phyloP scores from a whole-genome alignment of 2,329 filamentous ascomycete species.

The Penicillium palitans region DNA sequence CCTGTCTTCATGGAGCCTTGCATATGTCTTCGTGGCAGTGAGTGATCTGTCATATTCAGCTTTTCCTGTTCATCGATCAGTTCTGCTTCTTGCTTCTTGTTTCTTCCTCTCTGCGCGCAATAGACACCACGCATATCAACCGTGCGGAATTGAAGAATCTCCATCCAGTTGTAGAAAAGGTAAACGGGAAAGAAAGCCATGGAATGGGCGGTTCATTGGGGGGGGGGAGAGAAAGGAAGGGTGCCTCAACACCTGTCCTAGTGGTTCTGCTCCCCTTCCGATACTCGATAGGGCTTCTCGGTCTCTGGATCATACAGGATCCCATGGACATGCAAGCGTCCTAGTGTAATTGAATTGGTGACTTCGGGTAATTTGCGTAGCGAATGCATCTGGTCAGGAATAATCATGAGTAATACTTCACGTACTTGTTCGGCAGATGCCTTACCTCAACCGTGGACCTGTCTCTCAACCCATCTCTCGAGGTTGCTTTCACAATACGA shows the following conservation, averaged over 20 bases:
- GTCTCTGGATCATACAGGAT: slow-evolving; percentile 19
- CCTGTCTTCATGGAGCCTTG: not conserved
- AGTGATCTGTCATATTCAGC: not conserved
- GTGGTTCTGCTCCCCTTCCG: not conserved
- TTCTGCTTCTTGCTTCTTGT: not conserved
- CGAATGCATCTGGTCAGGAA: no score
- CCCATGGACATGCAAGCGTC: slow-evolving; percentile 17
- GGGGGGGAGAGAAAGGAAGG: not conserved
- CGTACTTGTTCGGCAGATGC: no score
- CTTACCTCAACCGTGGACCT: no score
- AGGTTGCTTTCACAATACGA: slow-evolving; percentile 14
- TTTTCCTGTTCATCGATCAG: not conserved
- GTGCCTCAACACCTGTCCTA: no score
- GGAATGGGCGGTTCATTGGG: not conserved
- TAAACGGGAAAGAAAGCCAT: not conserved
- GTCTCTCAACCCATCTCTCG: no score
- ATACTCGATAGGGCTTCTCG: slow-evolving; percentile 7
- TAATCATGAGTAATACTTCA: no score
- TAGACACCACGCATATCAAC: not conserved
- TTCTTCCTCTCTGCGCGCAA: not conserved
- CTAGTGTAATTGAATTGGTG: slow-evolving; percentile 8
- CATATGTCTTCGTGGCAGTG: not conserved
- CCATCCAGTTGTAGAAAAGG: not conserved
- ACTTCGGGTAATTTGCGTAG: slow-evolving; percentile 17
- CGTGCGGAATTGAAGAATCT: not conserved